phyloP scores from a whole-genome alignment of 108 stramenopile genomes.

The Pinguiococcus pyrenoidosus region DNA sequence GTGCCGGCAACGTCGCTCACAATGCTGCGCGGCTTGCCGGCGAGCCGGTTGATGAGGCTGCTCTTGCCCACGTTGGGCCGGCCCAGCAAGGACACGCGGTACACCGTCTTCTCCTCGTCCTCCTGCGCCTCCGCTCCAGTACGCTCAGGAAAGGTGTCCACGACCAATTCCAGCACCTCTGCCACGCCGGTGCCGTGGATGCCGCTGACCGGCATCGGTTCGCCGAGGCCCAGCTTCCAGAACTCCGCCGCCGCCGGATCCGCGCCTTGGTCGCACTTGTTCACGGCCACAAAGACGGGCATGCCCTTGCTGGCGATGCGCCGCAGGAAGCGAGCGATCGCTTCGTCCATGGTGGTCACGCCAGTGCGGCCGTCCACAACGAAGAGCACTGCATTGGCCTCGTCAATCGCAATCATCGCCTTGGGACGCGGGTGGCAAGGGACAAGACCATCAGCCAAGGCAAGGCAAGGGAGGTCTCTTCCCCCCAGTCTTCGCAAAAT shows the following conservation, averaged over 20 bases:
- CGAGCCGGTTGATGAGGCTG: slow-evolving; percentile 72
- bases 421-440: too few species aligned
- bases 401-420: slow-evolving; percentile 80
- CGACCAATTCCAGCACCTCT: slow-evolving; percentile 67
- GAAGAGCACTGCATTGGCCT: slow-evolving; percentile 66
- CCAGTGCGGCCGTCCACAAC: slow-evolving; percentile 83
- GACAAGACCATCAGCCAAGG: too few species aligned
- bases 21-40: slow-evolving; percentile 75
- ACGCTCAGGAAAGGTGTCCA: slow-evolving; percentile 54
- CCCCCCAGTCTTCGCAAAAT: too few species aligned
- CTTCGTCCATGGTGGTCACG: slow-evolving; percentile 60
- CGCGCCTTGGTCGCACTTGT: slow-evolving; percentile 80
- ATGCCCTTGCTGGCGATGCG: slow-evolving; percentile 49
- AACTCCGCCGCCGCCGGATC: slow-evolving; percentile 68
- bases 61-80: slow-evolving; percentile 95
- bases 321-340: slow-evolving; percentile 66
- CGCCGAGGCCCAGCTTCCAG: slow-evolving; percentile 85
- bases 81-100: slow-evolving; percentile 79
- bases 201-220: slow-evolving; percentile 81
- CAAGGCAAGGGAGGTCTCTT: too few species aligned
- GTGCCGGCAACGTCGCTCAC: slow-evolving; percentile 89
- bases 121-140: slow-evolving; percentile 37
- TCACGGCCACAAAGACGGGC: slow-evolving; percentile 75
- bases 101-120: slow-evolving; percentile 58
- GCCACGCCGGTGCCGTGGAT: slow-evolving; percentile 89